phyloP scores from a whole-genome alignment of 1,139 yeast genomes.

The Zygosaccharomyces pseudobailii region DNA sequence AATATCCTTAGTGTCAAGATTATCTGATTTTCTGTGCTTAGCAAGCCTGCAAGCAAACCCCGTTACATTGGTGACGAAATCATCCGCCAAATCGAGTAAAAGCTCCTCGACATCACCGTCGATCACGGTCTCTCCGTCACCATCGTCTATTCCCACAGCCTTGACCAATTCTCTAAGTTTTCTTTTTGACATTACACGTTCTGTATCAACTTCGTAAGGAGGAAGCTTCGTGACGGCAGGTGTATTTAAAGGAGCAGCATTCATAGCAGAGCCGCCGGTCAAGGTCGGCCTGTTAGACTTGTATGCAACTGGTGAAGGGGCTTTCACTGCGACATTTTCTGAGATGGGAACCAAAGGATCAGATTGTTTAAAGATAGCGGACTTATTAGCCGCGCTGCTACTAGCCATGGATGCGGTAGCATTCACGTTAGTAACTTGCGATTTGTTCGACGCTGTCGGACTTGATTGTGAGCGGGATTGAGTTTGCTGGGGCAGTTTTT shows the following conservation, averaged over 20 bases:
- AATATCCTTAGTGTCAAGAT: constrained; percentile 80
- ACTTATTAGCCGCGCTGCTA: constrained; percentile 31
- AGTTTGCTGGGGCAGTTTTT: constrained; percentile 12
- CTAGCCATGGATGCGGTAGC: constrained; percentile 39
- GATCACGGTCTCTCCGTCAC: constrained; percentile 83
- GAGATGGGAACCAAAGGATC: constrained; percentile 75
- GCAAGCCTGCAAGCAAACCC: constrained; percentile 92
- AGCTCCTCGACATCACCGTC: constrained; percentile 98
- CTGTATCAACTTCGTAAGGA: constrained; percentile 75
- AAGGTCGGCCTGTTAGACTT: constrained; percentile 73
- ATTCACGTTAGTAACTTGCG: constrained; percentile 38
- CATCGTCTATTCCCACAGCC: constrained; percentile 76
- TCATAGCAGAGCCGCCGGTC: constrained; percentile 79
- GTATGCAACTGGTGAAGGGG: constrained; percentile 58
- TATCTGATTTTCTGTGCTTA: constrained; percentile 87
- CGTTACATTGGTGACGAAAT: constrained; percentile 85
- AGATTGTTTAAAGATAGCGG: constrained; percentile 55
- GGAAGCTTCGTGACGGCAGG: constrained; percentile 79
- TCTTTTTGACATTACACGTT: constrained; percentile 81
- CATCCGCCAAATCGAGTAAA: constrained; percentile 89
- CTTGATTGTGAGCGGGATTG: constrained; percentile 9
- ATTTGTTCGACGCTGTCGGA: constrained; percentile 11
- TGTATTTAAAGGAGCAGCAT: constrained; percentile 58
- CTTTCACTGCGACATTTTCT: constrained; percentile 56
- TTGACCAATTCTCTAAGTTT: constrained; percentile 82